Evolutionary conservation across 2,329 filamentous ascomycete genomes (phyloP), one percentile per base, ranked within the genome.

Genomic region (Sporothrix sp.): DNA sequence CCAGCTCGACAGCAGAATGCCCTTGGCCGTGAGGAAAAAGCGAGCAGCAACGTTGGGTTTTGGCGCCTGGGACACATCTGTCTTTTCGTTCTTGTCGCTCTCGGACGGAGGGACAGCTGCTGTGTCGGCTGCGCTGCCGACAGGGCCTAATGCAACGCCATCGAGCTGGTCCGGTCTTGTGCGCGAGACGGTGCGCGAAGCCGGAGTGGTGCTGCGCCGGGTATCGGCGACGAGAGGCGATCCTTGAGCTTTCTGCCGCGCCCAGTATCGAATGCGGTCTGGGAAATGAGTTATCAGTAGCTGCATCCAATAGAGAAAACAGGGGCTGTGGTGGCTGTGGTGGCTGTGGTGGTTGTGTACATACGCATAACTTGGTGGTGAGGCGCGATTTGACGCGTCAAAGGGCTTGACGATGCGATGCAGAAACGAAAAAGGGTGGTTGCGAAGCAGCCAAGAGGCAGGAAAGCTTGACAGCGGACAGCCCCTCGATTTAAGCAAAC

Each of bases 1-100:
- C 69, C 75, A 81, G 59, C 76, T 81, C 56, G 79, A 75, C 42
- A 74, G 69, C 50, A 85, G 59, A 57, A 78, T 82, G 61, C 66
- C 72, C 72, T 69, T 71, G 53, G 67, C 62, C 18, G 67, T 66
- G 51, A 68, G 65, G 57, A 71, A 70, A 62, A 78, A 72, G 54
- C 60, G 58, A 4, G 30, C 45, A 11, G 56, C 23, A 25, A 61
- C 53, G 11, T 51, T 50, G 6, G 51, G 56, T 43, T 60, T 58
- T 14, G 32, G 10, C 14, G 23, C 9, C 27, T 16, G 20, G 25
- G 13, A 9, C 18, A 3, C 4, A n/a, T 27, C 7, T 16, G 35
- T 9, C 2, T 21, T 3, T 11, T n/a, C 16, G 7, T 39, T 10
- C 48, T 56, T 57, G 27, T 56, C 56, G 37, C 33, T 52, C 8